Evolutionary conservation across 2,329 filamentous ascomycete species (phyloP).

Genomic region (Aspergillus novofumigatus): DNA sequence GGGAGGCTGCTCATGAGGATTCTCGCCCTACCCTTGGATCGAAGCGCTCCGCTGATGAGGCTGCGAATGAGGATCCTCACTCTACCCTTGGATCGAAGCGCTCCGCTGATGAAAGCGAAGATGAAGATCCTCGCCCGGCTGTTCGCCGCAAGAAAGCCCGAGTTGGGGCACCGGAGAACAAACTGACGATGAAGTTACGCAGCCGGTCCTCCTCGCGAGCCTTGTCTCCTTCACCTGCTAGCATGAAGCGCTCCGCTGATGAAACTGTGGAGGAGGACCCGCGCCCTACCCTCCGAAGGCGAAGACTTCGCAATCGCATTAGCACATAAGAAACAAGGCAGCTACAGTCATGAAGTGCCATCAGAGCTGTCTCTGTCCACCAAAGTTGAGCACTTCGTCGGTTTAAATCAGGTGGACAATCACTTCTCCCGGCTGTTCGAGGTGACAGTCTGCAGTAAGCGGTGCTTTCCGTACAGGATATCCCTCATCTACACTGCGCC

Average conservation of each 20-base stretch:
- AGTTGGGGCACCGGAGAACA: conserved; percentile 50
- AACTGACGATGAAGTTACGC: conserved; percentile 33
- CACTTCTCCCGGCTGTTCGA: not conserved
- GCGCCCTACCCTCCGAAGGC: not conserved
- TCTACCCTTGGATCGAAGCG: not conserved
- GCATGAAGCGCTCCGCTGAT: conserved; percentile 40
- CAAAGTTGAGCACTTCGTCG: not conserved
- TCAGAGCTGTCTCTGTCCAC: not conserved
- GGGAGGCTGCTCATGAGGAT: conserved; percentile 37
- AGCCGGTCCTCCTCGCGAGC: conserved; percentile 37
- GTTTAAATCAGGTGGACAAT: not conserved
- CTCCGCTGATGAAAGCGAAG: not conserved
- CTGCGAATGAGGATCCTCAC: not conserved
- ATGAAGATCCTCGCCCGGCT: conserved; percentile 22
- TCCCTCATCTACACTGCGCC: not conserved
- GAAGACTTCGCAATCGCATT: not conserved
- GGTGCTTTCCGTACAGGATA: not conserved
- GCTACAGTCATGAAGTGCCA: not conserved
- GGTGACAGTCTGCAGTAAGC: not conserved
- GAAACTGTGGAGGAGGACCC: conserved; percentile 36
- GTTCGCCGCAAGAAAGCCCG: conserved; percentile 16
- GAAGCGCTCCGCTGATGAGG: not conserved
- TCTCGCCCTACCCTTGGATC: too few relatives aligned
- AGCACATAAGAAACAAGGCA: not conserved
- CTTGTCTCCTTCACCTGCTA: conserved; percentile 39